Evolutionary conservation across 192 early-diverging fungal genomes (phyloP), one percentile per base, ranked within the genome.

Genomic region (Chytriomyces hyalinus): DNA sequence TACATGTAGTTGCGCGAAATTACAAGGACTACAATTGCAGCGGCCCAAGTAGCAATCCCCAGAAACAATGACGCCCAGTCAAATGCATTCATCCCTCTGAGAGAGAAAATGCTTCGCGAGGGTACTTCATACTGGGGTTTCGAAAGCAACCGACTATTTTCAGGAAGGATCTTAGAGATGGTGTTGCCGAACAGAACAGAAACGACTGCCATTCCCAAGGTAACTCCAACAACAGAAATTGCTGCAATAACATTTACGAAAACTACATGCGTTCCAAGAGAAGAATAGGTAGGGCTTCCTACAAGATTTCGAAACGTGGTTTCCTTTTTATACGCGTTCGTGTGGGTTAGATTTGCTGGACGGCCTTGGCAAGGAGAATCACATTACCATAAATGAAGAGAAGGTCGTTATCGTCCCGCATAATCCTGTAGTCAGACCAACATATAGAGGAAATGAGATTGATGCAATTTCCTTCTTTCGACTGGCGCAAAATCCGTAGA

Each of bases 371-470:
- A 57, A 20, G 13, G 20, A 57, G 53, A 20, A 57, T 20, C 28
- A 20, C 6, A 15, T 60, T 22, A 73, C 72, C 57, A 73, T 63
- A 28, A 75, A 75, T 13, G 60, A 22, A 36, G 73, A 75, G 48
- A 65, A 75, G 7, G 73, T 75, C 3, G 73, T 75, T 6, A 75
- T 65, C 22, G 73, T 75, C 26, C 73, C 73, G 47, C 73, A 75
- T 22, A 75, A 46, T 6, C 73, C 73, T 22, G 73, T 75, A 6
- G 73, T 66, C 6, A 75, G 63, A 22, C 73, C 73, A 20, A 66
- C 49, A 28, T 75, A 75, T 4, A 75, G 49, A 13, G 73, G 66
- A 15, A 46, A 28, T 6, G 73, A 75, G 7, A 75, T 65, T 6
- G 7, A 49, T 9, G 45, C 11, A n/a, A 75, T 65, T 64, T 65